These are phyloP conservation scores for Trametes versicolor DNA, from an alignment of 1,284 basidiomycete species.

Conservation along the genomic window DNA sequence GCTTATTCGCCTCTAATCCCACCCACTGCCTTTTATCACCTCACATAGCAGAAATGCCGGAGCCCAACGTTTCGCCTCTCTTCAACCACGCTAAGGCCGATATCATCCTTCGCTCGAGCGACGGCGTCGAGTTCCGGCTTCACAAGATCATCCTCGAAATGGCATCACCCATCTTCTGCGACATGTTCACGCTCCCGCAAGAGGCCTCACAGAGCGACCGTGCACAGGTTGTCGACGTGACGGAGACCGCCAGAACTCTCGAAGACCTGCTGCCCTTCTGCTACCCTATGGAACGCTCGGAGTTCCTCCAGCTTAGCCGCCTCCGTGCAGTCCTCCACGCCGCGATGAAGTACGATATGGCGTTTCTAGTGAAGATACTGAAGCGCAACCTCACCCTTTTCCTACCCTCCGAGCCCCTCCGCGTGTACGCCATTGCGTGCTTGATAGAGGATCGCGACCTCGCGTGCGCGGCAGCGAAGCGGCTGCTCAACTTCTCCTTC, in stretches of 20 bases:
- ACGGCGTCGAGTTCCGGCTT: conserved; percentile 30
- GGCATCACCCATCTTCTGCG: conserved; percentile 35
- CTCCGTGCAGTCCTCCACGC: conserved; percentile 53
- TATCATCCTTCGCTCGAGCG: conserved; percentile 34
- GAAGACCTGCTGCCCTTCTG: conserved; percentile 29
- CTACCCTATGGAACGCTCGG: conserved; percentile 30
- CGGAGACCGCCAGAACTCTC: conserved; percentile 26
- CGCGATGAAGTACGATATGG: conserved; percentile 38
- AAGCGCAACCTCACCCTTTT: conserved; percentile 23
- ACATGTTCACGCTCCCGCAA: conserved; percentile 30
- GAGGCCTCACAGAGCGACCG: not conserved
- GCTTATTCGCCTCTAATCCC: too few relatives aligned
- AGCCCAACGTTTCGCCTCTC: not conserved
- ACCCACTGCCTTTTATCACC: not conserved
- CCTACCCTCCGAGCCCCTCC: conserved; percentile 44
- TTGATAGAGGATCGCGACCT: not conserved
- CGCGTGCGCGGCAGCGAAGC: conserved; percentile 7
- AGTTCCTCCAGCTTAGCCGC: conserved; percentile 56
- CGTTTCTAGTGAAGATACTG: conserved; percentile 5
- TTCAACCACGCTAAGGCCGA: conserved; percentile 35
- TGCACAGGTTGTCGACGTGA: conserved; percentile 21
- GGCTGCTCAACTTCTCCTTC: conserved; percentile 7
- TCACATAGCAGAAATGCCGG: too few relatives aligned
- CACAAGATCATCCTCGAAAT: conserved; percentile 34
- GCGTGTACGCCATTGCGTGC: conserved; percentile 47